These are phyloP conservation scores for Oemleria cerasiformis DNA, from an alignment of 306 rosid species.

Conservation along the genomic window DNA sequence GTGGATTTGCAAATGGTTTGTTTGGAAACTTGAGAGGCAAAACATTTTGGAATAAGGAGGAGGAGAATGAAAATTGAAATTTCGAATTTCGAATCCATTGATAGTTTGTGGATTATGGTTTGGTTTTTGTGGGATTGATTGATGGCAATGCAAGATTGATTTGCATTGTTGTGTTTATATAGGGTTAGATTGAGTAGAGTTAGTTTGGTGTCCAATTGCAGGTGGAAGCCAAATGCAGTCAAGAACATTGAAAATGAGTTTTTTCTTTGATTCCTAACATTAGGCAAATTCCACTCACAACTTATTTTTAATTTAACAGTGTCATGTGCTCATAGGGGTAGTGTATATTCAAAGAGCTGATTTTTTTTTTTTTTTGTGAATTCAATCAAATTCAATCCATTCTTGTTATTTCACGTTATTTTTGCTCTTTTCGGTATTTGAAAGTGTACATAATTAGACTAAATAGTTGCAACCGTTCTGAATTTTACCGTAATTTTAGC, in stretches of 20 bases:
- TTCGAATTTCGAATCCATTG: constrained; percentile 15
- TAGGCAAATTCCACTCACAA: neutral
- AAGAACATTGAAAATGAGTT: neutral
- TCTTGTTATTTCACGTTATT: too few relatives aligned
- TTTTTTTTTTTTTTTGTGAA: too few relatives aligned
- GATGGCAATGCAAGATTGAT: too few relatives aligned
- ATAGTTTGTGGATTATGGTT: neutral
- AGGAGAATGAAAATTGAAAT: neutral
- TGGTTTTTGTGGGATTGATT: neutral
- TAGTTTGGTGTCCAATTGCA: constrained; percentile 3
- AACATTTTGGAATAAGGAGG: constrained; percentile 1
- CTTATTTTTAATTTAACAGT: neutral
- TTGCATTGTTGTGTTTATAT: neutral
- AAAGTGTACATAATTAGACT: too few relatives aligned
- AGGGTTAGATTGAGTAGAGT: neutral
- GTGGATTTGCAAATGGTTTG: constrained; percentile 49
- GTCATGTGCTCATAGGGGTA: neutral
- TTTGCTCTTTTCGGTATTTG: too few relatives aligned
- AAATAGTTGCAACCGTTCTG: too few relatives aligned
- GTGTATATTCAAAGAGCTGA: too few relatives aligned
- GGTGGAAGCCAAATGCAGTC: neutral
- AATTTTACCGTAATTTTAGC: too few relatives aligned
- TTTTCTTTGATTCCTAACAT: neutral
- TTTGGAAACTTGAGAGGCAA: constrained; percentile 24
- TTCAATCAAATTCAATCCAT: too few relatives aligned